A percentile compares a stretch with the other conserved stretches of the same genome.
phyloP scores from a whole-genome alignment of 768 basidiomycete genomes.

The Pleurotus sapidus region DNA sequence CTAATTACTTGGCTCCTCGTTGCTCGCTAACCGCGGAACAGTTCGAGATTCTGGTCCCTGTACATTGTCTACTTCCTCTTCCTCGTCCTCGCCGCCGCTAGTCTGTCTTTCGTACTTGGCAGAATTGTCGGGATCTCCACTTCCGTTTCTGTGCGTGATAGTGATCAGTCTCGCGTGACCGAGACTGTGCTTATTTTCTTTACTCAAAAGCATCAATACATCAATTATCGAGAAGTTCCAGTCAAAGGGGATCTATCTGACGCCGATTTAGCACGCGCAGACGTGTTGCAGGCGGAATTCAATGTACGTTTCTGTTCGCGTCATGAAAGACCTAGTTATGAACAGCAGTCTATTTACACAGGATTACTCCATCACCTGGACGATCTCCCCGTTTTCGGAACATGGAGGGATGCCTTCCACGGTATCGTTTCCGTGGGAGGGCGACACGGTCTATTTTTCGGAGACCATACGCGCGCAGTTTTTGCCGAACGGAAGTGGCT shows the following conservation, averaged over 20 bases:
- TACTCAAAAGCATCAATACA: slow-evolving; percentile 26
- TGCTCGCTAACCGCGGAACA: slow-evolving; percentile 13
- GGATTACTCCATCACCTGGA: slow-evolving; percentile 35
- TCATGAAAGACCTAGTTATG: not conserved
- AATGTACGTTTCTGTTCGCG: slow-evolving; percentile 17
- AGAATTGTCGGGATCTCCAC: slow-evolving; percentile 33
- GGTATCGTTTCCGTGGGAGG: slow-evolving; percentile 27
- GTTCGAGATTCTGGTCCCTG: slow-evolving; percentile 34
- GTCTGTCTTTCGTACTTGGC: slow-evolving; percentile 32
- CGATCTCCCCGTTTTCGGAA: slow-evolving; percentile 32
- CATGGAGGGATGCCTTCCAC: slow-evolving; percentile 30
- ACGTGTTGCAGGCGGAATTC: slow-evolving; percentile 22
- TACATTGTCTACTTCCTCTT: slow-evolving; percentile 33
- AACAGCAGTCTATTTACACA: slow-evolving; percentile 10
- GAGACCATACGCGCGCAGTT: slow-evolving; percentile 32
- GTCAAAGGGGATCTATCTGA: slow-evolving; percentile 31
- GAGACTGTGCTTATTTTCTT: not conserved
- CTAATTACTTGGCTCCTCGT: not conserved
- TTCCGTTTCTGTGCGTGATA: slow-evolving; percentile 22
- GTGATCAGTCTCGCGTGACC: not conserved
- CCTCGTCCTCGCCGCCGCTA: slow-evolving; percentile 23
- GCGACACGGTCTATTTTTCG: slow-evolving; percentile 34
- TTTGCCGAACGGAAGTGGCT: slow-evolving; percentile 30
- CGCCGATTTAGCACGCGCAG: slow-evolving; percentile 28
- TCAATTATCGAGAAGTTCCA: slow-evolving; percentile 30